These are phyloP conservation scores for Talaromyces funiculosus DNA, from an alignment of 2,329 filamentous ascomycete genomes.

Conservation along the genomic window DNA sequence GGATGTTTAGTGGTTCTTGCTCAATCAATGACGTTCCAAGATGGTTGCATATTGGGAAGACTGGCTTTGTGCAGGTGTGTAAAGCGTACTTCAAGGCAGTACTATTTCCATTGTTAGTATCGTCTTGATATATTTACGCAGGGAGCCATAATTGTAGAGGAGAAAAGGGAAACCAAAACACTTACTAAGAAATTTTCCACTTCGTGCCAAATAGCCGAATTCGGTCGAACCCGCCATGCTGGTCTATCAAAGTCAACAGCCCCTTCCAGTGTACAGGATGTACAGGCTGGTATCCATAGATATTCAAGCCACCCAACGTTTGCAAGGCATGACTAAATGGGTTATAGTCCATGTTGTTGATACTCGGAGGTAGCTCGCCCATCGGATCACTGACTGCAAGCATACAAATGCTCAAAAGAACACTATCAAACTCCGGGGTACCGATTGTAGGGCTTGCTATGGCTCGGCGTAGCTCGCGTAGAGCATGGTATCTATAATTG, in stretches of 20 bases:
- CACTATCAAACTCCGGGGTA: background rate
- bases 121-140: background rate
- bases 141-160: background rate
- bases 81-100: conserved; percentile 12
- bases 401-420: conserved; percentile 11
- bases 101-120: background rate
- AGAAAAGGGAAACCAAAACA: background rate
- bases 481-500: conserved; percentile 8
- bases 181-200: conserved; percentile 13
- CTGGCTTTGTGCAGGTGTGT: conserved; percentile 11
- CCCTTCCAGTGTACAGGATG: conserved; percentile 12
- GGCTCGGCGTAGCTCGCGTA: conserved; percentile 9
- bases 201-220: conserved; percentile 8
- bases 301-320: conserved; percentile 10
- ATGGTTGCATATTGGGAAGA: conserved; percentile 10
- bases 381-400: conserved; percentile 11
- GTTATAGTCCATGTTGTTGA: conserved; percentile 9
- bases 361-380: conserved; percentile 6
- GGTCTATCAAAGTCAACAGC: conserved; percentile 7
- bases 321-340: conserved; percentile 11
- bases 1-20: conserved; percentile 8
- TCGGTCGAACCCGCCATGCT: conserved; percentile 12
- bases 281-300: conserved; percentile 13
- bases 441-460: background rate
- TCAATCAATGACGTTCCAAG: background rate